Conservation (phyloP, 352 stramenopile species). For the Globisporangium polare region DNA sequence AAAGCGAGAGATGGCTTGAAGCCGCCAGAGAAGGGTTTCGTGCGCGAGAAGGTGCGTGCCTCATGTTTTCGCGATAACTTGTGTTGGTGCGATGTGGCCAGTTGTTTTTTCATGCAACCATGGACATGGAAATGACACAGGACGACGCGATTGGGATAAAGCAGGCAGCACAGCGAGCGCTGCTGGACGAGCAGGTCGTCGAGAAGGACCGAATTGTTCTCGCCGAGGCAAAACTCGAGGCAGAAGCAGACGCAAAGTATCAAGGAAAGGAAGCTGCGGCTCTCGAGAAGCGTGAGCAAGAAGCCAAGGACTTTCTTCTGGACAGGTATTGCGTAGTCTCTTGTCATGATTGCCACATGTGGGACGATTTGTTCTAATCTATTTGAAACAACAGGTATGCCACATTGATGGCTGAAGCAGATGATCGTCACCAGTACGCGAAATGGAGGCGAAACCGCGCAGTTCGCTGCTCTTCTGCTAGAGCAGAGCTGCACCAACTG, state of each 20-base stretch:
- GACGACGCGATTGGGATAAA: not conserved
- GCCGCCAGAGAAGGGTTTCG: not conserved
- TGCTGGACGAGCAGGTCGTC: constrained; percentile 13
- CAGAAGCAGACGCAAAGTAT: constrained; percentile 6
- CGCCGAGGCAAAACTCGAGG: constrained; percentile 8
- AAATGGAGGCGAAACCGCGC: constrained; percentile 51
- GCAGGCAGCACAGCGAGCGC: constrained; percentile 9
- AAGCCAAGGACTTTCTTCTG: not conserved
- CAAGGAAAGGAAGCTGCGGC: not conserved
- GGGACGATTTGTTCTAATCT: not conserved
- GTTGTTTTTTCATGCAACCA: not conserved
- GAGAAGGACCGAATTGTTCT: constrained; percentile 4
- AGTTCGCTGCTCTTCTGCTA: constrained; percentile 33
- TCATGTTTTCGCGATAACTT: not conserved
- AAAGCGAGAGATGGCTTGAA: not conserved
- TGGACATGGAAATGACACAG: constrained; percentile 1
- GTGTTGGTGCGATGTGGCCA: not conserved
- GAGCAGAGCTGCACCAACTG: constrained; percentile 27
- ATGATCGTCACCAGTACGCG: constrained; percentile 47
- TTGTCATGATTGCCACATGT: not conserved
- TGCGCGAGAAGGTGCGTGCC: not conserved
- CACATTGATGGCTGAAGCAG: constrained; percentile 26
- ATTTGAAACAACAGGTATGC: constrained; percentile 29
- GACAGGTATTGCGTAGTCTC: constrained; percentile 2
- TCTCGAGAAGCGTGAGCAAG: constrained; percentile 8